Evolutionary conservation across 306 rosid genomes (phyloP), one percentile per base, ranked within the genome.

Genomic region (Rubus parviflorus): DNA sequence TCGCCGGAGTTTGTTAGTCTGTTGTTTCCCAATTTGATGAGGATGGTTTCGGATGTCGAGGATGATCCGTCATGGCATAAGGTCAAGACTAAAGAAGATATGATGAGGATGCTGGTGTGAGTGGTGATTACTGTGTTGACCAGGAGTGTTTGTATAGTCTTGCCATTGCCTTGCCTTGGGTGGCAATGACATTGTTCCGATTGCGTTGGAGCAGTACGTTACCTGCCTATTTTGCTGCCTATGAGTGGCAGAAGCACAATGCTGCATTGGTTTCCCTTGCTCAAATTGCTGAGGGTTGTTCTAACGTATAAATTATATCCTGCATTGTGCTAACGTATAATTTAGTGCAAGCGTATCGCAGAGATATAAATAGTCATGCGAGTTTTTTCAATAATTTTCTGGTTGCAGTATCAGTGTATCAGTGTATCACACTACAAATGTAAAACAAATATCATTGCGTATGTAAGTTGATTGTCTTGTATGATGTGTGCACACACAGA

Each of bases 131-230:
- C 25, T 89, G 97, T 51, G 98, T 95, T 16, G 98, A 95, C 1
- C 98, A 95, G 77, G 98, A 95, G 88, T 95, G 98, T 43, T 83
- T 95, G 91, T 97, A 95, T 74, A 77, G 98, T 75, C 80, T 95
- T 22, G 86, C 98, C 2, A 95, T n/a, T n/a, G n/a, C n/a, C n/a
- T 95, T 61, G 92, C 98, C 7, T 75, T 95, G 86, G 98, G 98
- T 43, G 98, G 98, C 17, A 95, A 95, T 69, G 90, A 97, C 0
- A 90, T 95, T 73, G 97, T 95, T 77, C 98, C 98, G 0, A 97
- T 95, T 58, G 98, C 97, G 0, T 95, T 97, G 4, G 97, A 92
- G 82, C 93, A 89, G n/a, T n/a, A 10, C 1, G 85, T 83, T 95
- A 77, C 97, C 98, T 4, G 87, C 79, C 0, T 95, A 86, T 79